Base-by-base conservation (phyloP, 352 stramenopile species). In the Globisporangium camurandrum region DNA sequence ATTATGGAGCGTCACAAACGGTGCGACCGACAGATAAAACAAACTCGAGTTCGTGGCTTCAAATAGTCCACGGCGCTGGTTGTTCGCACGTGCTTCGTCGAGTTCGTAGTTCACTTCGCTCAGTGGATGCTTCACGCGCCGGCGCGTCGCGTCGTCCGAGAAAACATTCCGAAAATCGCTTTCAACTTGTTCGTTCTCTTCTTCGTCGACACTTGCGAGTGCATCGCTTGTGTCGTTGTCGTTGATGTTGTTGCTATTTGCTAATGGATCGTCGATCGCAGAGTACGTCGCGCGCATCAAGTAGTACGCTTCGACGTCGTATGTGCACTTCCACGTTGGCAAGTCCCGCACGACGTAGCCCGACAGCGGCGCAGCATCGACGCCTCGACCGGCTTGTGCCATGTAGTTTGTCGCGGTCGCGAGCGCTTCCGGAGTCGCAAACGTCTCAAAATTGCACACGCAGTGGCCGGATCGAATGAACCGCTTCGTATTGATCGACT, bases 281-380 rank as follows among this genome's bases (percentile, higher is more conserved):
- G 75, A 88, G 43, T 86, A 91, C 9, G 79, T 88, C 5, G 82
- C 82, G 38, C 82, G 76, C 82, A 93, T 93, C 28, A 93, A 57
- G 52, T 83, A 93, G 47, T 88, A 95, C 19, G 79, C 84, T 58
- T 95, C 84, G 11, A 95, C 79, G 44, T 95, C 84, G 46, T 93
- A 95, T 0, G 77, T 91, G 47, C 84, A 93, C 51, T 92, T 90
- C 84, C 81, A 95, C 5, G 77, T 75, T 33, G 81, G 81, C 27
- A 95, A 56, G 56, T 95, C 84, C 27, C 82, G 81, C 47, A 89
- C 79, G 42, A 95, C 75, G 39, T 88, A 93, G 1, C 84, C 84
- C 12, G 79, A 78, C 17, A 95, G 46, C 16, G 78, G 71, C 40
- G 75, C 57, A 14, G 69, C 42, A 50, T 64, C 20, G 51, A 70